Conservation (phyloP, 2,329 filamentous ascomycete species). For the Paecilomyces variotii region DNA sequence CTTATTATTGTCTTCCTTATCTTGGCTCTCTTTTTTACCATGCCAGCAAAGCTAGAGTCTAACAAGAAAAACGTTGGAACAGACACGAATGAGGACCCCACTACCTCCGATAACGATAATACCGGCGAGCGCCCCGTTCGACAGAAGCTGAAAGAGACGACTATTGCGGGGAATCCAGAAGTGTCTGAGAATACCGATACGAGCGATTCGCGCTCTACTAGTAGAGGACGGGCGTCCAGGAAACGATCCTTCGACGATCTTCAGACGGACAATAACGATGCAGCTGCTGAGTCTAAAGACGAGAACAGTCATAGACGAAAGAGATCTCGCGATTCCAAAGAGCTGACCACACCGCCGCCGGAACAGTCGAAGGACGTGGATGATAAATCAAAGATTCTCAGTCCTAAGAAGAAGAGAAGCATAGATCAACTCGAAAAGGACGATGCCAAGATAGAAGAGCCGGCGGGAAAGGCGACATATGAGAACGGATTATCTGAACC, state of each 20-base stretch:
- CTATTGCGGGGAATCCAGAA: slow-evolving; percentile 39
- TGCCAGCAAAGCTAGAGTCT: slow-evolving; percentile 3
- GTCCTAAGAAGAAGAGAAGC: slow-evolving; percentile 38
- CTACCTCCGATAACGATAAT: slow-evolving; percentile 29
- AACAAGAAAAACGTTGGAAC: slow-evolving; percentile 4
- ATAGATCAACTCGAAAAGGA: slow-evolving; percentile 35
- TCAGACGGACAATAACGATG: slow-evolving; percentile 17
- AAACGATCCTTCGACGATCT: slow-evolving; percentile 30
- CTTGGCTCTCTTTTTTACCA: neutral
- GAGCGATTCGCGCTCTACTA: slow-evolving; percentile 9
- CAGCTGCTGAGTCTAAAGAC: slow-evolving; percentile 10
- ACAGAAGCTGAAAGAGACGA: slow-evolving; percentile 54
- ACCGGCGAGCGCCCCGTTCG: slow-evolving; percentile 49
- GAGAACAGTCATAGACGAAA: slow-evolving; percentile 29
- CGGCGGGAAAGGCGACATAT: slow-evolving; percentile 5
- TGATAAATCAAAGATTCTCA: slow-evolving; percentile 16
- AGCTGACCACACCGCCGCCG: slow-evolving; percentile 6
- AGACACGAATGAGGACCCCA: slow-evolving; percentile 17
- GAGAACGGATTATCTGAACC: slow-evolving; percentile 17
- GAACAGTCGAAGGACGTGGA: slow-evolving; percentile 9
- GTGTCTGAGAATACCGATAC: slow-evolving; percentile 7
- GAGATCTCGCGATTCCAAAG: slow-evolving; percentile 34
- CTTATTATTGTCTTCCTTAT: neutral
- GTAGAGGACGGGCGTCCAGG: slow-evolving; percentile 13
- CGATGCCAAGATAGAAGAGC: slow-evolving; percentile 12